A percentile compares a stretch with the other conserved stretches of the same genome.
These are phyloP conservation scores for Rosa persica DNA, from an alignment of 306 rosid genomes.

Conservation along the genomic window DNA sequence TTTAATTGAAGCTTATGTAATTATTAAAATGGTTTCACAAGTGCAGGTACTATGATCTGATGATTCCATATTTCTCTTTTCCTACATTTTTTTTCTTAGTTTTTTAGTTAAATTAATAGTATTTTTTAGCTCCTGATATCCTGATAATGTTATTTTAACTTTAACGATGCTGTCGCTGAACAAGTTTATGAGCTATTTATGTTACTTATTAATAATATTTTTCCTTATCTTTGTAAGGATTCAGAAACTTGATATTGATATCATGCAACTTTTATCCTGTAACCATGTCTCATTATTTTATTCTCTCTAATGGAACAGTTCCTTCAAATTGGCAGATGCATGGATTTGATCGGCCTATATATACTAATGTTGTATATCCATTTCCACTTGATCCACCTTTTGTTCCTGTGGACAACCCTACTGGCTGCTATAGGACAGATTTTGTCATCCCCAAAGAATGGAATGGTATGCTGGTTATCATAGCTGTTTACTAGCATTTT, in stretches of 20 bases:
- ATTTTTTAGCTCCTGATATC: background rate
- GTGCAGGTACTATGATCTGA: background rate
- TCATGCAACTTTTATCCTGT: conserved; percentile 14
- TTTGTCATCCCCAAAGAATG: conserved; percentile 81
- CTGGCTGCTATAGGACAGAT: conserved; percentile 83
- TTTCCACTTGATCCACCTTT: conserved; percentile 84
- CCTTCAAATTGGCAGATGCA: conserved; percentile 99
- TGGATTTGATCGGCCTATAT: conserved; percentile 89
- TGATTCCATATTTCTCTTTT: background rate
- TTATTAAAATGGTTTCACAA: background rate
- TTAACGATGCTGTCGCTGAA: background rate
- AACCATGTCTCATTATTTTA: conserved; percentile 27
- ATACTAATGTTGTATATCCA: conserved; percentile 73
- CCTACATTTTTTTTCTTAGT: too few relatives aligned
- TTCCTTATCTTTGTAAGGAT: background rate
- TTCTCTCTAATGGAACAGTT: conserved; percentile 59
- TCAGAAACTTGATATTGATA: background rate
- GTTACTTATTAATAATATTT: background rate
- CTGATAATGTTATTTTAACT: background rate
- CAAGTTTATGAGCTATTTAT: background rate
- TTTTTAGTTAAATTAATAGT: background rate
- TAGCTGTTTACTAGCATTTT: background rate
- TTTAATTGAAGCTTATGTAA: background rate
- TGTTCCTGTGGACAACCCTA: conserved; percentile 73
- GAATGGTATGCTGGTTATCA: conserved; percentile 55